phyloP scores from a whole-genome alignment of 2,329 filamentous ascomycete genomes.

The Beauveria bassiana region DNA sequence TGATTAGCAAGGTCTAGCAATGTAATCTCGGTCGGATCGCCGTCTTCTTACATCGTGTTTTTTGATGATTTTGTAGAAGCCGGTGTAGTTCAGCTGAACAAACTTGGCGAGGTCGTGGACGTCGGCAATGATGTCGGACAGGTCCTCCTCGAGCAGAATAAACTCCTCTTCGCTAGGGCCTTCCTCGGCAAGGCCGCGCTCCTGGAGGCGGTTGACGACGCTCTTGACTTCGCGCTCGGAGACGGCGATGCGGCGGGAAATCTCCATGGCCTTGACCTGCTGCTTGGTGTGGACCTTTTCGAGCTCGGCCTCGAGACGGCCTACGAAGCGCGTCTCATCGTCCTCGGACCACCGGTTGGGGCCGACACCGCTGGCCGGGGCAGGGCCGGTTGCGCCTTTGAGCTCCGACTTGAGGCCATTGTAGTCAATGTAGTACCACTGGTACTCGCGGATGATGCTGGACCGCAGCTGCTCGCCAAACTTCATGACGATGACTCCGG shows the following conservation, averaged over 20 bases:
- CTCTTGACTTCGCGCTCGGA: slow-evolving; percentile 86
- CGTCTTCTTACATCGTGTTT: slow-evolving; percentile 75
- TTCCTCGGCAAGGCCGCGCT: slow-evolving; percentile 47
- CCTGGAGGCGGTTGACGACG: slow-evolving; percentile 68
- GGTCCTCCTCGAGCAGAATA: slow-evolving; percentile 82
- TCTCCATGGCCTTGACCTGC: slow-evolving; percentile 94
- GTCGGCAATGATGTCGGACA: slow-evolving; percentile 97
- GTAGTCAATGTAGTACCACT: slow-evolving; percentile 98
- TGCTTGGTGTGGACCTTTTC: slow-evolving; percentile 98
- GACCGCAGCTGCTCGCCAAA: slow-evolving; percentile 96
- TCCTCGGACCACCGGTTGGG: slow-evolving; percentile 75
- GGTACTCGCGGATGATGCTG: slow-evolving; percentile 92
- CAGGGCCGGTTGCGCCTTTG: slow-evolving; percentile 58
- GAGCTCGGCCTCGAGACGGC: slow-evolving; percentile 79
- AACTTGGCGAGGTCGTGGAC: slow-evolving; percentile 98
- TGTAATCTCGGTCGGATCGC: too few species aligned
- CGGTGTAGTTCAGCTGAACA: slow-evolving; percentile 96
- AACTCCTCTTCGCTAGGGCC: slow-evolving; percentile 85
- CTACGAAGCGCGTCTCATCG: slow-evolving; percentile 83
- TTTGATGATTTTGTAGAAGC: slow-evolving; percentile 99
- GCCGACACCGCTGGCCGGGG: slow-evolving; percentile 35
- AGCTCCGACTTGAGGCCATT: slow-evolving; percentile 85
- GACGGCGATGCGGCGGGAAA: slow-evolving; percentile 78
- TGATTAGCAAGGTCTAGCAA: neutral
- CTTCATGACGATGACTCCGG: slow-evolving; percentile 58